A percentile compares a stretch with the other conserved stretches of the same genome.
These are phyloP conservation scores for Buxus sempervirens DNA, from an alignment of 164 flowering plant genomes.

Conservation along the genomic window DNA sequence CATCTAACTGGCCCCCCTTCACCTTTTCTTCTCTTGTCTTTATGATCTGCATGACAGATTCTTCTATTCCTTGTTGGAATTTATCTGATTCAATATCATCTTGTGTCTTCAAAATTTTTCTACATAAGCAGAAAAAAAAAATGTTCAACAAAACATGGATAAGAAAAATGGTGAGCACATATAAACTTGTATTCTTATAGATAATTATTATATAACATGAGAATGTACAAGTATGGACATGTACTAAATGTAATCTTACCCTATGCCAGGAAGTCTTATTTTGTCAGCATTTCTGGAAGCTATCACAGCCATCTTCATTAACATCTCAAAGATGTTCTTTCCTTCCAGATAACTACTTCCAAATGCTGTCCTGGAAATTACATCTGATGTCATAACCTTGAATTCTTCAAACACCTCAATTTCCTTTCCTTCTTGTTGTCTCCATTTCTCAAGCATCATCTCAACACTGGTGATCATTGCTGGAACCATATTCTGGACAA, in stretches of 20 bases:
- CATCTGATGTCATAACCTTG: slow-evolving; percentile 6
- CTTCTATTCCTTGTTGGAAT: too few relatives aligned
- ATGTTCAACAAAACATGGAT: too few relatives aligned
- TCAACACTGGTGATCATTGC: slow-evolving; percentile 27
- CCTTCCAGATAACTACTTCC: slow-evolving; percentile 52
- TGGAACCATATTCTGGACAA: slow-evolving; percentile 13
- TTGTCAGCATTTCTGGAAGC: not conserved
- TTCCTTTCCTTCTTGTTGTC: slow-evolving; percentile 11
- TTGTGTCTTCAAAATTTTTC: slow-evolving; percentile 9
- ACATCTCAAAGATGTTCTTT: slow-evolving; percentile 33
- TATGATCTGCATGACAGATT: slow-evolving; percentile 12
- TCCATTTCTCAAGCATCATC: slow-evolving; percentile 12
- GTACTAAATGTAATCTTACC: not conserved
- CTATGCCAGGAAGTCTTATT: slow-evolving; percentile 8
- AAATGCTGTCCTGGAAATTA: slow-evolving; percentile 37
- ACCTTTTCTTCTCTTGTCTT: slow-evolving; percentile 7
- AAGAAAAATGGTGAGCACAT: too few relatives aligned
- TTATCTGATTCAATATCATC: slow-evolving; percentile 12
- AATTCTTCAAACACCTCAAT: slow-evolving; percentile 14
- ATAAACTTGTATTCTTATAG: too few relatives aligned
- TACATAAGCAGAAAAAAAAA: slow-evolving; percentile 20
- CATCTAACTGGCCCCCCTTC: slow-evolving; percentile 4
- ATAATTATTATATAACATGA: too few relatives aligned
- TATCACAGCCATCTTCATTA: not conserved
- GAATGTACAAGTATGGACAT: too few relatives aligned